Conservation (phyloP, 306 rosid genomes). For the Sindora glabra region DNA sequence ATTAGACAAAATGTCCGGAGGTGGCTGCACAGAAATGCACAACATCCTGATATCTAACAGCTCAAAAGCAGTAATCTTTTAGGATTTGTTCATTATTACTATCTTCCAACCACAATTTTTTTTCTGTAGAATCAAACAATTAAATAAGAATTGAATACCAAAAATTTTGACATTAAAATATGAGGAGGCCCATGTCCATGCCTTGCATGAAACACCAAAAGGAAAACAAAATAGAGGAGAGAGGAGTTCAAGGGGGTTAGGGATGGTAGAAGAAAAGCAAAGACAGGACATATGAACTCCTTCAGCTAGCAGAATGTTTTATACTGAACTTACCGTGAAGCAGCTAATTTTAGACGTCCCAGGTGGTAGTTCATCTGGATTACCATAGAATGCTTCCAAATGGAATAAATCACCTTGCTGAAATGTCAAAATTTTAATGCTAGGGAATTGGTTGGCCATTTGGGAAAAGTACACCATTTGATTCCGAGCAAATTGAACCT, state of each 20-base stretch:
- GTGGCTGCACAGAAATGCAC: not conserved
- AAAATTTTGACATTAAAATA: not conserved
- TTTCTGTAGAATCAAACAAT: not conserved
- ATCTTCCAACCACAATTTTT: not conserved
- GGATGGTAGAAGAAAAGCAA: not conserved
- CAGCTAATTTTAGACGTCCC: constrained; percentile 51
- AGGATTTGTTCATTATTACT: not conserved
- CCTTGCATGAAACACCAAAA: too few species aligned
- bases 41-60: not conserved
- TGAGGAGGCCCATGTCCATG: too few species aligned
- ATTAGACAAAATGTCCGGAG: not conserved
- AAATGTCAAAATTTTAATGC: constrained; percentile 43
- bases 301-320: constrained; percentile 2
- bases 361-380: constrained; percentile 55
- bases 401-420: constrained; percentile 48
- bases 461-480: constrained; percentile 55
- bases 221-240: too few species aligned
- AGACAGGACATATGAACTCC: not conserved
- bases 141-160: not conserved
- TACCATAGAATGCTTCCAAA: constrained; percentile 67
- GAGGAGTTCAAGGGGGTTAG: not conserved
- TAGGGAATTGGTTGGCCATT: constrained; percentile 74
- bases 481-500: constrained; percentile 39
- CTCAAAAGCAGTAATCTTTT: not conserved
- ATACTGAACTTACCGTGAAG: constrained; percentile 49